These are phyloP conservation scores for Camellia japonica DNA, from an alignment of 148 eudicot genomes.

Conservation along the genomic window DNA sequence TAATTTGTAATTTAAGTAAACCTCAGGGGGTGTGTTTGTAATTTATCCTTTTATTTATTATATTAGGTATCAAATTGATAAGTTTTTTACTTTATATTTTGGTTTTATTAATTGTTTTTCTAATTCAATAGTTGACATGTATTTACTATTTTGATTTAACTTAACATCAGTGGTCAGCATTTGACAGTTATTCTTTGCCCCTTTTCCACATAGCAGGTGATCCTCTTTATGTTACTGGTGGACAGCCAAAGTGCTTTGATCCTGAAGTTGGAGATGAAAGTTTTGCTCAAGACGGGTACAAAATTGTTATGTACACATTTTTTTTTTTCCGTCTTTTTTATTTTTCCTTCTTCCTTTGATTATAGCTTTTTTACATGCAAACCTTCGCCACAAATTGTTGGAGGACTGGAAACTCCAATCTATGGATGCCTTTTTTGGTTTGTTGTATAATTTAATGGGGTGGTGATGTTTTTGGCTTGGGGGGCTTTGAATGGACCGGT, in stretches of 20 bases:
- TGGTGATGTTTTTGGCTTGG: too few relatives aligned
- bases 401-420: too few relatives aligned
- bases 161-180: not conserved
- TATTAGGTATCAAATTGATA: not conserved
- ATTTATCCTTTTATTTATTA: too few relatives aligned
- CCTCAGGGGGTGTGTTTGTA: too few relatives aligned
- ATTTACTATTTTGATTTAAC: not conserved
- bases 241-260: conserved; percentile 59
- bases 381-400: not conserved
- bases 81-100: not conserved
- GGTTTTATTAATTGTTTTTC: not conserved
- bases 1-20: too few relatives aligned
- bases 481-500: too few relatives aligned
- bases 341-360: not conserved
- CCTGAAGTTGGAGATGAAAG: conserved; percentile 51
- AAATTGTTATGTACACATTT: not conserved
- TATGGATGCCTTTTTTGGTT: too few relatives aligned
- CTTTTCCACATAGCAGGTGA: conserved; percentile 56
- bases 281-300: conserved; percentile 83
- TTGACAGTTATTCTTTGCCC: conserved; percentile 5
- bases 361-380: not conserved
- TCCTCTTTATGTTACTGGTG: conserved; percentile 84
- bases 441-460: too few relatives aligned
- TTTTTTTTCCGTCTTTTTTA: not conserved
- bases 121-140: conserved; percentile 4